Evolutionary conservation across 306 rosid genomes (phyloP).

Genomic region (Lithocarpus polystachyus): DNA sequence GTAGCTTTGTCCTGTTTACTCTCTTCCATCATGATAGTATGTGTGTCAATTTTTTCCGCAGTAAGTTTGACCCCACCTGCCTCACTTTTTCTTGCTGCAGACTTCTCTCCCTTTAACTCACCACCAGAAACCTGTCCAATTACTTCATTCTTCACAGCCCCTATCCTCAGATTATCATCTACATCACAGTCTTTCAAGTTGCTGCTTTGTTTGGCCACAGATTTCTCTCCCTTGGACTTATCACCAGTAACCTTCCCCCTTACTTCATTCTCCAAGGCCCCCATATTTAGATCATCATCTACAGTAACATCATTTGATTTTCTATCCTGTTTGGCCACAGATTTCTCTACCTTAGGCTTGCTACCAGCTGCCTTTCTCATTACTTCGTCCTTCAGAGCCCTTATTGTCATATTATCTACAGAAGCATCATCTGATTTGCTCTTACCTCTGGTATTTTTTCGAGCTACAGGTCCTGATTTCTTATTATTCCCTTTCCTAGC

Average conservation of each 20-base stretch:
- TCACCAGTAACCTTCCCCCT: neutral
- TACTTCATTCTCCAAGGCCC: neutral
- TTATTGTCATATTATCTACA: neutral
- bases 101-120: neutral
- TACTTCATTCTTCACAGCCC: neutral
- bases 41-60: neutral
- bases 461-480: neutral
- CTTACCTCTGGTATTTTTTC: neutral
- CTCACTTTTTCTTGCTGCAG: neutral
- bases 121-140: neutral
- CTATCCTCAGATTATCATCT: neutral
- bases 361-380: neutral
- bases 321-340: neutral
- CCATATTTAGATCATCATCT: neutral
- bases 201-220: slow-evolving; percentile 4
- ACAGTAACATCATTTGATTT: neutral
- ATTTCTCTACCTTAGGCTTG: neutral
- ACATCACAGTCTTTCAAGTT: neutral
- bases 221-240: neutral
- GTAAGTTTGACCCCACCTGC: neutral
- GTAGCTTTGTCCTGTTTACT: neutral
- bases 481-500: neutral
- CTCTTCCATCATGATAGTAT: neutral
- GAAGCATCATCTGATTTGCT: neutral
- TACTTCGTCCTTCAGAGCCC: neutral